A percentile compares a stretch with the other conserved stretches of the same genome.
These are phyloP conservation scores for Saposhnikovia divaricata DNA, from an alignment of 129 eudicot species.

Conservation along the genomic window DNA sequence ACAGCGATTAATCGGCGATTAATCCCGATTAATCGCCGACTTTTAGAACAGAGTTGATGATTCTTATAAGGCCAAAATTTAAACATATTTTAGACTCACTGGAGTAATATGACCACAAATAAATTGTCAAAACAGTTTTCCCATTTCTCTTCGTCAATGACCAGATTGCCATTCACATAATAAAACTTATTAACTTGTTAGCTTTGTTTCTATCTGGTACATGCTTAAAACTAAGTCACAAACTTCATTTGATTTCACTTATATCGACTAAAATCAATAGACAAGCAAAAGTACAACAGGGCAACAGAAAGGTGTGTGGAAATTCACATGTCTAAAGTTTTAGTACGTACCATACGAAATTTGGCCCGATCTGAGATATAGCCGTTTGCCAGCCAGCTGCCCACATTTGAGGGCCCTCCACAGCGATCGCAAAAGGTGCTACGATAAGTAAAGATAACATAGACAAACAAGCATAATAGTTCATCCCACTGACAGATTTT, in stretches of 20 bases:
- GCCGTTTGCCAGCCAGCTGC: conserved; percentile 53
- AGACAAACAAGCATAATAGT: conserved; percentile 56
- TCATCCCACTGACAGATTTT: conserved; percentile 53
- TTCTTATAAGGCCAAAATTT: neutral
- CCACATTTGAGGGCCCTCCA: conserved; percentile 61
- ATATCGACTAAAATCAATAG: neutral
- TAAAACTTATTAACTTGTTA: neutral
- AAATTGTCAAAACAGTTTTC: neutral
- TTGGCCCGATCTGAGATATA: conserved; percentile 43
- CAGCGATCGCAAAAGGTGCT: conserved; percentile 47
- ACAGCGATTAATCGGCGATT: too few relatives aligned
- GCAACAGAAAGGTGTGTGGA: neutral
- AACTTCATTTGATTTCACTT: neutral
- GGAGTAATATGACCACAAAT: neutral
- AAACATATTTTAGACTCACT: neutral
- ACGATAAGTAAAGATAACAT: conserved; percentile 42
- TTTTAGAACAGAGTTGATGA: too few relatives aligned
- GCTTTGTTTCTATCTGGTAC: neutral
- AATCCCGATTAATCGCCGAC: too few relatives aligned
- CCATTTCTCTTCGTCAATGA: neutral
- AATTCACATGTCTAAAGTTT: neutral
- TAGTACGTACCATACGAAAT: conserved; percentile 34
- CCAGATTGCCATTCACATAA: neutral
- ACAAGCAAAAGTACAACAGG: neutral
- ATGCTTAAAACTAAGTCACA: neutral